Percentiles rank a stretch among this genome's conserved stretches.
These are phyloP conservation scores for Leccinum barrowsii DNA, from an alignment of 768 basidiomycete genomes.

Conservation along the genomic window DNA sequence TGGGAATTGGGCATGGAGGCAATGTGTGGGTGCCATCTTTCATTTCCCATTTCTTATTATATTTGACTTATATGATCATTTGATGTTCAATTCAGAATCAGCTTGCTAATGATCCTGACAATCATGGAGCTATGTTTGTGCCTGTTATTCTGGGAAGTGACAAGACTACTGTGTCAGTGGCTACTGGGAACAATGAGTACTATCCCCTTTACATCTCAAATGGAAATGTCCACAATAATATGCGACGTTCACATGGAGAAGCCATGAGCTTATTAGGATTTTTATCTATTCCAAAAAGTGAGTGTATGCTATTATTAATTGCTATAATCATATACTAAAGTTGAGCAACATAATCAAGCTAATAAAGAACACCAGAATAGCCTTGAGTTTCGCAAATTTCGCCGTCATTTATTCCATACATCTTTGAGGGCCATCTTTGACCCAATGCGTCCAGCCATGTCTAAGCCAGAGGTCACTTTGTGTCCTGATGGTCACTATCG, in stretches of 20 bases:
- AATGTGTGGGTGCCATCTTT: neutral
- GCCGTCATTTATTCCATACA: neutral
- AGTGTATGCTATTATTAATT: neutral
- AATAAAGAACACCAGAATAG: neutral
- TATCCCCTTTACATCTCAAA: neutral
- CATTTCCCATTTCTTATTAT: too few relatives aligned
- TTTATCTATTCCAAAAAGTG: neutral
- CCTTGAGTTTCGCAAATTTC: neutral
- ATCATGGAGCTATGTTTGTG: neutral
- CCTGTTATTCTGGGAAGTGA: neutral
- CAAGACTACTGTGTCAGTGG: neutral
- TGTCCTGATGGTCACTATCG: slow-evolving; percentile 21
- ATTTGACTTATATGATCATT: too few relatives aligned
- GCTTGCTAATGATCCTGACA: neutral
- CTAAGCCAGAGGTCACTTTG: neutral
- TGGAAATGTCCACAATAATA: neutral
- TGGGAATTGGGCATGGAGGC: neutral
- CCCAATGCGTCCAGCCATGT: neutral
- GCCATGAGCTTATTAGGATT: neutral
- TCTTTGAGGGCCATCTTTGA: neutral
- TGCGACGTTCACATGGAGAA: neutral
- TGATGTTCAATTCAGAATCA: neutral
- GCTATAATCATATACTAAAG: too few relatives aligned
- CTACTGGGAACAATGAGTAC: neutral
- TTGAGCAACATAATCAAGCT: neutral